Base-by-base conservation (phyloP, 2,329 filamentous ascomycete species). In the Simplicillium sp. region DNA sequence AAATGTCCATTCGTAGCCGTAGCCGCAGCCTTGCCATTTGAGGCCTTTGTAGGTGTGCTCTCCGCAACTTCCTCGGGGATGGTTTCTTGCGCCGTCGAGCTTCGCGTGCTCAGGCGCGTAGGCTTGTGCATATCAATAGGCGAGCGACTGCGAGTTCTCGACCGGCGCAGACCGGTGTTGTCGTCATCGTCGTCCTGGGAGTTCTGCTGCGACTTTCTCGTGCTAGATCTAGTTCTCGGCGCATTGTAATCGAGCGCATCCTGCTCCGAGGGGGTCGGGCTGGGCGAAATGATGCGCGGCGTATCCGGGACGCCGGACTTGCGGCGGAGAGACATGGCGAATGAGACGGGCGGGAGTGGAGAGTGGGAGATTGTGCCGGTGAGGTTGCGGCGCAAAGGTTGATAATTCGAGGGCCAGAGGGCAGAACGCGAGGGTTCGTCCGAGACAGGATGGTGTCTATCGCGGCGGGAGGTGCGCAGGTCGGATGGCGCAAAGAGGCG, bases 221-320 rank as follows among this genome's bases (percentile, higher is more conserved):
- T 74, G 40, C 80, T 81, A 29, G 87, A 90, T 52, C 87, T 79
- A 46, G 87, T 94, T 46, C 80, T 71, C 6, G 87, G 87, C 9
- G 80, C 84, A 48, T 77, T 79, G 61, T 94, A 76, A 31, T 61
- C 61, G 17, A 46, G 48, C 20, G 43, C 44, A 14, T 56, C 58
- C 25, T 45, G 52, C 41, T 62, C 60, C 34, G 60, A 60, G 17
- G 60, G 56, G 5, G 84, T 82, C 33, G 89, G 88, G 41, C 87
- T 92, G 33, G 89, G 88, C 11, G 87, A 94, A 51, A 92, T 94
- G 51, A 96, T 85, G 55, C 87, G 82, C 54, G 88, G 88, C 42
- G 84, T 92, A 43, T 75, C 75, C 43, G 89, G 88, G 43, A 92
- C 69, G 50, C 70, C 67, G 48, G 60, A 61, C 45, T 75, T 67